Conservation (phyloP, 2,329 filamentous ascomycete species). For the Xylaria sp. region DNA sequence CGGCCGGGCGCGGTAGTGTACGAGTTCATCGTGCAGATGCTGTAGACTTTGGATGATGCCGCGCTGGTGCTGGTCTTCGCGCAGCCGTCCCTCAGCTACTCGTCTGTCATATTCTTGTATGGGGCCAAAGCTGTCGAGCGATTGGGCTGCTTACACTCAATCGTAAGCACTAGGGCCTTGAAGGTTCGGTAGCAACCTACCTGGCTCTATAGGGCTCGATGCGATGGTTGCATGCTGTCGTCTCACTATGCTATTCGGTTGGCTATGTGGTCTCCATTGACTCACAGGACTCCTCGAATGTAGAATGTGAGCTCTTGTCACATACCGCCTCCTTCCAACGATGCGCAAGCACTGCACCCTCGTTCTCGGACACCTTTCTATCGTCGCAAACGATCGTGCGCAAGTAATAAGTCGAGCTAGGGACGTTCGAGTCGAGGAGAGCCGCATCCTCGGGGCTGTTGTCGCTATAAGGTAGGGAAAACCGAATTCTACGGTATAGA, state of each 20-base stretch:
- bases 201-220: slow-evolving; percentile 35
- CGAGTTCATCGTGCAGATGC: slow-evolving; percentile 85
- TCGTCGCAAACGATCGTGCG: slow-evolving; percentile 37
- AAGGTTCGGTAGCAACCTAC: slow-evolving; percentile 35
- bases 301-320: slow-evolving; percentile 23
- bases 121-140: slow-evolving; percentile 68
- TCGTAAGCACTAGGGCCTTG: slow-evolving; percentile 19
- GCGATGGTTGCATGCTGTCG: slow-evolving; percentile 41
- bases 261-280: slow-evolving; percentile 20
- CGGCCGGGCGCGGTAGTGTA: slow-evolving; percentile 75
- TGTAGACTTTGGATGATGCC: slow-evolving; percentile 91
- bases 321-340: slow-evolving; percentile 38
- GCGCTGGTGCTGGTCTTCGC: slow-evolving; percentile 92
- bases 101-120: slow-evolving; percentile 88
- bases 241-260: slow-evolving; percentile 25
- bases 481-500: slow-evolving; percentile 3
- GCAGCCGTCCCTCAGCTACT: slow-evolving; percentile 77
- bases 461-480: slow-evolving; percentile 19
- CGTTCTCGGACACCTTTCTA: slow-evolving; percentile 29
- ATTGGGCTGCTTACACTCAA: slow-evolving; percentile 31
- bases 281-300: slow-evolving; percentile 1
- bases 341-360: slow-evolving; percentile 39
- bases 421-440: slow-evolving; percentile 38
- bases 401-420: slow-evolving; percentile 36
- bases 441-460: slow-evolving; percentile 41